A percentile compares a stretch with the other conserved stretches of the same genome.
Evolutionary conservation across 176 grass and related monocot species (phyloP).

Genomic region (Eleusine indica): DNA sequence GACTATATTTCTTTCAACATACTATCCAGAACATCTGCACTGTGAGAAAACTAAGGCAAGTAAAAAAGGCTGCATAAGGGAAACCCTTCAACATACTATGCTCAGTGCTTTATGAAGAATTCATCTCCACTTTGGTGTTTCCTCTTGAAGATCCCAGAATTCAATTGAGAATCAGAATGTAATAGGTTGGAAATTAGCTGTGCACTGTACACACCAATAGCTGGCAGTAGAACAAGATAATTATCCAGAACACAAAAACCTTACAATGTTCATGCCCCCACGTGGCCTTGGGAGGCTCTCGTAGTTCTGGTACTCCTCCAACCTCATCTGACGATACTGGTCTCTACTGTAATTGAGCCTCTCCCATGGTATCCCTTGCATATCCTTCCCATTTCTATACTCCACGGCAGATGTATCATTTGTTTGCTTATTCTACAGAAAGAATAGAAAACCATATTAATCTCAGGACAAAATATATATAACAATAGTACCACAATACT

Average conservation of each 20-base stretch:
- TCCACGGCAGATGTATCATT: conserved; percentile 44
- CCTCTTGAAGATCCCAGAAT: neutral
- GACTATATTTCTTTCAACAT: neutral
- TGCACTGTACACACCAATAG: neutral
- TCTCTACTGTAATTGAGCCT: conserved; percentile 51
- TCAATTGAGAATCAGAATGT: neutral
- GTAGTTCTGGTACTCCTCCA: conserved; percentile 61
- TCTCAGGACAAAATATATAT: neutral
- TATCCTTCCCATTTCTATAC: conserved; percentile 50
- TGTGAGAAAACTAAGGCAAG: neutral
- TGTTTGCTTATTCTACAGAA: conserved; percentile 22
- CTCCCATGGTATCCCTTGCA: conserved; percentile 74
- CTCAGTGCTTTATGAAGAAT: neutral
- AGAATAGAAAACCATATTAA: neutral
- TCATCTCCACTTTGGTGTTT: neutral
- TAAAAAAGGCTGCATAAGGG: neutral
- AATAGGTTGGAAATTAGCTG: neutral
- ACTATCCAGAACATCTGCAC: conserved; percentile 1
- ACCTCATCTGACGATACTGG: conserved; percentile 57
- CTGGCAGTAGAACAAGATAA: neutral
- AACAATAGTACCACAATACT: neutral
- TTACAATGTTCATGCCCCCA: conserved; percentile 29
- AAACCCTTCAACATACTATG: neutral
- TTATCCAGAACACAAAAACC: neutral
- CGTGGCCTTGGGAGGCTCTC: conserved; percentile 38